Evolutionary conservation across 306 rosid species (phyloP), one percentile per base, ranked within the genome.

Genomic region (Vigna angularis): DNA sequence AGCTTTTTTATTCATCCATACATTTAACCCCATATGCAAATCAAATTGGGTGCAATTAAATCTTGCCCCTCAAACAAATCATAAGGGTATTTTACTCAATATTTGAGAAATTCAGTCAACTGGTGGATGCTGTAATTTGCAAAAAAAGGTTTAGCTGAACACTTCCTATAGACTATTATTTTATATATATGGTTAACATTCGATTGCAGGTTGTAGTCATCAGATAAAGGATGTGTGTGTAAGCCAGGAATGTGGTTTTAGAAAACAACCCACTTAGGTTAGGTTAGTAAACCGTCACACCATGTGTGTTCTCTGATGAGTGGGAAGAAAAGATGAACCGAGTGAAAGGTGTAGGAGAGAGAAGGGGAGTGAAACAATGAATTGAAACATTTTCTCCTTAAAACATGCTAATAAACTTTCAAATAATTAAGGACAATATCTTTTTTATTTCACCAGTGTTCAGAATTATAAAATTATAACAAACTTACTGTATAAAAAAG

Each of bases 1-100:
- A 73, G 82, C 26, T 63, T 11, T 50, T 34, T 32, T 32, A 13
- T 58, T 45, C 42, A 76, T 65, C 57, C 38, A 67, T 71, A 66
- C 48, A 26, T 51, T 48, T 18, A 17, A 17, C 36, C 58, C 44
- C 18, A 40, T 63, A 16, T 53, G 73, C 75, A 47, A 20, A 58
- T 77, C 59, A 64, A 56, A 74, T 68, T 64, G 72, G 44, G 44
- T 45, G 20, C 58, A 56, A 57, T 3, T 12, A 8, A 57, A 74
- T 1, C 6, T 34, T 62, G 50, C 24, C 9, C 40, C 14, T 8
- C 26, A 38, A 56, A 40, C 66, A 9, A 18, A 58, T 55, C 9
- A 20, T 38, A 32, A 34, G 49, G 59, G 49, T 55, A 13, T 20
- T 36, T 53, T 55, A 18, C 42, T 63, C 24, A 17, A 3, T 1